phyloP scores from a whole-genome alignment of 208 protist species.

The Novymonas esmeraldas region DNA sequence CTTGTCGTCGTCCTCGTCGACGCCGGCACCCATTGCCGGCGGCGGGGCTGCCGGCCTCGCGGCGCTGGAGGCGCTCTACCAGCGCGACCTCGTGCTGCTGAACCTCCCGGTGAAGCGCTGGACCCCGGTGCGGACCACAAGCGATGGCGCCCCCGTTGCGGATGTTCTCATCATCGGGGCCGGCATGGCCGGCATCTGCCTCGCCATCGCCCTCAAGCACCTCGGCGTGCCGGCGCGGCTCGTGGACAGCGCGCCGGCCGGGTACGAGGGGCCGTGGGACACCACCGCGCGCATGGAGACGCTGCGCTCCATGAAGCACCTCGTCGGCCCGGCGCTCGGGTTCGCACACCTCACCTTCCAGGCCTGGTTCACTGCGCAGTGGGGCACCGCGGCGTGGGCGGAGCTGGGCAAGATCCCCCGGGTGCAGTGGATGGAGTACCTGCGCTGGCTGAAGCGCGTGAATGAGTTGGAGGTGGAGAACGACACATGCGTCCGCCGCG shows the following conservation, averaged over 20 bases:
- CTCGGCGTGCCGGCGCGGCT: slow-evolving; percentile 7
- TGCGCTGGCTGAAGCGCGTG: slow-evolving; percentile 14
- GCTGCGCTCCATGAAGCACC: slow-evolving; percentile 17
- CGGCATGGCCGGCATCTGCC: slow-evolving; percentile 13
- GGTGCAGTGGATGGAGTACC: slow-evolving; percentile 23
- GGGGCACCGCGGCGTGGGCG: slow-evolving; percentile 7
- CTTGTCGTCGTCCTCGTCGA: neutral
- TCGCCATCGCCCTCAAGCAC: slow-evolving; percentile 14
- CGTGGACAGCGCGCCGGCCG: slow-evolving; percentile 10
- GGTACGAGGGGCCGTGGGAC: slow-evolving; percentile 25
- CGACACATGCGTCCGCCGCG: slow-evolving; percentile 9
- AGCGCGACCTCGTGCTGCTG: slow-evolving; percentile 10
- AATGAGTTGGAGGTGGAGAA: slow-evolving; percentile 12
- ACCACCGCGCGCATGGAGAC: slow-evolving; percentile 27
- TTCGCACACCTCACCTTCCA: slow-evolving; percentile 17
- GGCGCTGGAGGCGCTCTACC: slow-evolving; percentile 14
- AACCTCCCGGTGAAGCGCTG: slow-evolving; percentile 9
- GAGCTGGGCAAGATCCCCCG: slow-evolving; percentile 20
- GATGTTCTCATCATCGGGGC: slow-evolving; percentile 18
- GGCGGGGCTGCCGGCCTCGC: neutral
- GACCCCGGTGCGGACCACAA: slow-evolving; percentile 12
- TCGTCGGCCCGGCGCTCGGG: slow-evolving; percentile 16
- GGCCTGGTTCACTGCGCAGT: slow-evolving; percentile 16
- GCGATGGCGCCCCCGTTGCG: slow-evolving; percentile 4
- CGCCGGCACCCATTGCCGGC: too few species aligned